Evolutionary conservation across 2,329 filamentous ascomycete species (phyloP), one percentile per base, ranked within the genome.

Genomic region (Amylocarpus encephaloides): DNA sequence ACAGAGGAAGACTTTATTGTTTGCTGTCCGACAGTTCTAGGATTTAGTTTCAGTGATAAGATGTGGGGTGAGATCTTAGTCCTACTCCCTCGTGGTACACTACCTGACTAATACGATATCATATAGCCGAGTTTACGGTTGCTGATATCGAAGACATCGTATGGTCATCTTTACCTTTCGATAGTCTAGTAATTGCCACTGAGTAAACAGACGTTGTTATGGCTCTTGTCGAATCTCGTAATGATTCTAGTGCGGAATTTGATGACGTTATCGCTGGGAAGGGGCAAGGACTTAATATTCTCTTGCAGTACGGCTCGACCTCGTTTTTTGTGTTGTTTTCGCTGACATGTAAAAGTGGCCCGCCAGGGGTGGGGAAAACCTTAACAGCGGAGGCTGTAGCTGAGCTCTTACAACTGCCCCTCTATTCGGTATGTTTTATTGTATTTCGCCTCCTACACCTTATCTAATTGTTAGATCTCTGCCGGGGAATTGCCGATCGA

Each of bases 401-500:
- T 19, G 49, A 55, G 41, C 32, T 43, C 32, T 39, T 52, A 12
- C 13, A 42, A 43, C 46, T 22, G 30, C 42, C 30, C n/a, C 44
- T 47, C 33, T 52, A 48, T 35, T 38, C 39, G 18, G 39, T 52
- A 47, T 15, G 36, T 35, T 33, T 6, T 42, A 18, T 18, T 16
- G 22, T 30, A 18, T 41, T 22, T 33, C 15, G 26, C 15, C 16
- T 41, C 32, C 22, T 6, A 45, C 36, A 22, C 29, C 15, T 49
- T 26, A 7, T 42, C n/a, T 46, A 52, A 50, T 15, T 26, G 6
- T 43, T n/a, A 48, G 36, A 41, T 48, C 38, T 48, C 46, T 15
- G 36, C 36, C 33, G n/a, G 38, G 32, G 46, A 48, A 36, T 41
- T 48, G 22, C 16, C 30, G 26, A 69, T 68, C 46, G 67, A 67